A percentile compares a stretch with the other conserved stretches of the same genome.
Evolutionary conservation across 108 stramenopile species (phyloP).

Genomic region (Craspedostauros australis): DNA sequence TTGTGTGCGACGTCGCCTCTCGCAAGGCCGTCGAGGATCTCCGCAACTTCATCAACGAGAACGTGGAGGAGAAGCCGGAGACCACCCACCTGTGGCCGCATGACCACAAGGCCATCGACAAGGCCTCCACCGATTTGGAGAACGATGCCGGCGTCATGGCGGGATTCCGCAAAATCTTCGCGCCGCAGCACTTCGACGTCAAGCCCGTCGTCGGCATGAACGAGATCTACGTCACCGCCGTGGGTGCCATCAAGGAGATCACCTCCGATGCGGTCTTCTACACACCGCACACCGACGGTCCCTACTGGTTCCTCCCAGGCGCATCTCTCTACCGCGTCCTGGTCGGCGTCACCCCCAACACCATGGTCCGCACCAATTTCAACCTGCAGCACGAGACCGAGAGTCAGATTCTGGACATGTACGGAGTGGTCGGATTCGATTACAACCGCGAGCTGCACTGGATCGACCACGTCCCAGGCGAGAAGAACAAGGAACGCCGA

Average conservation of each 20-base stretch:
- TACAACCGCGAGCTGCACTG: conserved; percentile 58
- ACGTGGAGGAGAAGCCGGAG: conserved; percentile 27
- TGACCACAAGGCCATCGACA: conserved; percentile 33
- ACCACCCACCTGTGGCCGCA: conserved; percentile 59
- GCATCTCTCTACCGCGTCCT: conserved; percentile 45
- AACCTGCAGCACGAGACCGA: conserved; percentile 44
- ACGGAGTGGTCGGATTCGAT: conserved; percentile 44
- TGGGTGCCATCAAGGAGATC: conserved; percentile 41
- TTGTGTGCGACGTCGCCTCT: conserved; percentile 29
- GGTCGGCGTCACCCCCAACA: conserved; percentile 50
- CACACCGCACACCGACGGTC: conserved; percentile 42
- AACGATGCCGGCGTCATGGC: conserved; percentile 40
- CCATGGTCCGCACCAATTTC: conserved; percentile 47
- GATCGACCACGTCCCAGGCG: conserved; percentile 50
- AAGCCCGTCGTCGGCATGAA: conserved; percentile 41
- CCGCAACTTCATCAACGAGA: conserved; percentile 35
- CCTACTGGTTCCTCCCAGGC: conserved; percentile 45
- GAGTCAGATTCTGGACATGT: conserved; percentile 33
- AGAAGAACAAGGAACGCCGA: conserved; percentile 40
- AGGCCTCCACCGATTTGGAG: conserved; percentile 26
- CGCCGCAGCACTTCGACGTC: conserved; percentile 41
- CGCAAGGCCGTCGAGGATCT: conserved; percentile 36
- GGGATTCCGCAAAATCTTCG: conserved; percentile 40
- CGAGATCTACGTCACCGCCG: conserved; percentile 53
- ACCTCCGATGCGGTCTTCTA: conserved; percentile 49